phyloP scores from a whole-genome alignment of 2,329 filamentous ascomycete species.

The Alternaria brassicicola region DNA sequence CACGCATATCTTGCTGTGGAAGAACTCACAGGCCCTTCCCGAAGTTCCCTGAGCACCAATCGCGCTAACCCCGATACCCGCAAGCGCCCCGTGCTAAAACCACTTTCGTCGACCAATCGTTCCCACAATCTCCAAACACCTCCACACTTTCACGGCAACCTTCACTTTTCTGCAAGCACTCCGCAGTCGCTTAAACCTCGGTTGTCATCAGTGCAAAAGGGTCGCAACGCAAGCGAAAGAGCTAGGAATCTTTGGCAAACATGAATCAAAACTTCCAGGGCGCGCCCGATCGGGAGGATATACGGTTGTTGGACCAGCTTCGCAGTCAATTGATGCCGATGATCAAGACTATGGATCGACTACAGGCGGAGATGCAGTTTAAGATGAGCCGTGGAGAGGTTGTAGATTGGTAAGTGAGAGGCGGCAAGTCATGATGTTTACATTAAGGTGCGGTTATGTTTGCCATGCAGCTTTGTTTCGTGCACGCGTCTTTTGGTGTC shows the following conservation, averaged over 20 bases:
- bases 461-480: background rate
- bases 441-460: background rate
- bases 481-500: background rate
- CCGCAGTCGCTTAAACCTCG: background rate
- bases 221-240: background rate
- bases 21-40: background rate
- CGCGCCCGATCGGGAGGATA: conserved; percentile 31
- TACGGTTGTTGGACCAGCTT: conserved; percentile 28
- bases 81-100: background rate
- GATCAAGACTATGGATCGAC: conserved; percentile 31
- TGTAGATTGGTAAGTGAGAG: conserved; percentile 29
- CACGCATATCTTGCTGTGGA: background rate
- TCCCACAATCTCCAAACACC: background rate
- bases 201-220: too few species aligned
- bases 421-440: background rate
- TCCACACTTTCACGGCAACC: background rate
- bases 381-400: conserved; percentile 22
- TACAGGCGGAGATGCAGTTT: conserved; percentile 30
- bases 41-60: background rate
- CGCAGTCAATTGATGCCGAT: conserved; percentile 35
- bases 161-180: background rate
- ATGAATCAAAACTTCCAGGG: conserved; percentile 38
- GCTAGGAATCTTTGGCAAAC: background rate
- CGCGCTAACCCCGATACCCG: background rate
- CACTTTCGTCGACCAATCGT: conserved; percentile 3